phyloP scores from a whole-genome alignment of 495 filamentous ascomycete genomes.

The Chaetomium fimeti region DNA sequence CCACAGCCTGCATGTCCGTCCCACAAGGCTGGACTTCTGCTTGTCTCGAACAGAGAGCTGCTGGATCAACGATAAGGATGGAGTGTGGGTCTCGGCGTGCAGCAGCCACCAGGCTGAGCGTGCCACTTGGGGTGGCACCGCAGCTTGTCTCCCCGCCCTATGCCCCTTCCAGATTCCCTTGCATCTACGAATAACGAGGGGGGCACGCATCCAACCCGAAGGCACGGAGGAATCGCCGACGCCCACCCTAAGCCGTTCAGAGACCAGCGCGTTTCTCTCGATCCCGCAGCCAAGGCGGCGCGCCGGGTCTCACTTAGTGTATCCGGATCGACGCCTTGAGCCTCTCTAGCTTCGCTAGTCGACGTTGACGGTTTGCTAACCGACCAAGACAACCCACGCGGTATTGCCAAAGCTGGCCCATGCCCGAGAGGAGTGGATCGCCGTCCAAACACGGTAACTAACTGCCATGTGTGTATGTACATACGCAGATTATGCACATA shows the following conservation, averaged over 20 bases:
- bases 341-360: not conserved
- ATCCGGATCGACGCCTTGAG: slow-evolving; percentile 1
- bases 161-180: not conserved
- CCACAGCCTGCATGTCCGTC: too few species aligned
- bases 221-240: not conserved
- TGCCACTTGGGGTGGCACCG: not conserved
- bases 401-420: not conserved
- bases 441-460: not conserved
- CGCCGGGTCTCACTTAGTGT: not conserved
- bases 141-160: slow-evolving; percentile 1
- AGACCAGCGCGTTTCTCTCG: not conserved
- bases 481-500: not conserved
- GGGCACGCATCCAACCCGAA: not conserved
- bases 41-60: not conserved
- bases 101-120: not conserved
- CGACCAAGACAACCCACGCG: not conserved
- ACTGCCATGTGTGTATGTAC: too few species aligned
- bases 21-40: too few species aligned
- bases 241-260: not conserved
- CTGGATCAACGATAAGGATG: not conserved
- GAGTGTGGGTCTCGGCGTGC: not conserved
- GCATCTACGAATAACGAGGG: too few species aligned
- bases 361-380: not conserved
- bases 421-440: not conserved
- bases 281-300: not conserved